These are phyloP conservation scores for Suhomyces bolitotheri DNA, from an alignment of 1,139 yeast species.

Conservation along the genomic window DNA sequence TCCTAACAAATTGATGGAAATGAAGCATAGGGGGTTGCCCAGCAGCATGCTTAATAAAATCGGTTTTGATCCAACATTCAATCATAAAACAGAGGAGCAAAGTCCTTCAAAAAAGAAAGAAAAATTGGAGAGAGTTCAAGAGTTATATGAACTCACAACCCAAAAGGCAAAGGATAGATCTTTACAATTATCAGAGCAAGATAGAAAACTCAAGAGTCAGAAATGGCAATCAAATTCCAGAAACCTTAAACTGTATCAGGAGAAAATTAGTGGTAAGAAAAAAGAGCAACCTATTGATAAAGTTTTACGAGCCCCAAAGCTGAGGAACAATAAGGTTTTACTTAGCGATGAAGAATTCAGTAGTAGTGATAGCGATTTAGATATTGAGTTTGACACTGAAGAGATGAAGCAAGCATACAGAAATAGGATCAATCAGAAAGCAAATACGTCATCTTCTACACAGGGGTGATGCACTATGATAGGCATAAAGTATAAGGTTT, in stretches of 20 bases:
- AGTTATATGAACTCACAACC: slow-evolving; percentile 27
- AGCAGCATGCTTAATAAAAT: slow-evolving; percentile 39
- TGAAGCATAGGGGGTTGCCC: slow-evolving; percentile 30
- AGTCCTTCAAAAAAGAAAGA: slow-evolving; percentile 18
- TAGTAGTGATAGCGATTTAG: slow-evolving; percentile 20
- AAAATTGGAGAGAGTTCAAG: slow-evolving; percentile 21
- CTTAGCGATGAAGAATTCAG: slow-evolving; percentile 13
- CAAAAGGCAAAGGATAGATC: slow-evolving; percentile 20
- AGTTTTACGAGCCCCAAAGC: slow-evolving; percentile 5
- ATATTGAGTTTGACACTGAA: slow-evolving; percentile 21
- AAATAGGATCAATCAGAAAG: slow-evolving; percentile 5
- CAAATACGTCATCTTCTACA: background rate
- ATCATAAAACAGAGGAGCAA: slow-evolving; percentile 4
- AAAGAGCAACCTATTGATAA: background rate
- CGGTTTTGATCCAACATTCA: slow-evolving; percentile 54
- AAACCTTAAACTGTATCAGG: slow-evolving; percentile 21
- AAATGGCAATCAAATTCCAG: slow-evolving; percentile 27
- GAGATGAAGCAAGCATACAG: slow-evolving; percentile 18
- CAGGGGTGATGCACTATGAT: background rate
- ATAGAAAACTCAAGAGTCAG: slow-evolving; percentile 16
- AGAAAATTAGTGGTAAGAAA: slow-evolving; percentile 10
- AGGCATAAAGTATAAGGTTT: no score
- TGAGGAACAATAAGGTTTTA: slow-evolving; percentile 11
- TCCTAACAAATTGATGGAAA: slow-evolving; percentile 21
- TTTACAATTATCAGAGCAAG: slow-evolving; percentile 23